A percentile compares a stretch with the other conserved stretches of the same genome.
Evolutionary conservation across 139 green algal genomes (phyloP).

Genomic region (Asterochloris erici): DNA sequence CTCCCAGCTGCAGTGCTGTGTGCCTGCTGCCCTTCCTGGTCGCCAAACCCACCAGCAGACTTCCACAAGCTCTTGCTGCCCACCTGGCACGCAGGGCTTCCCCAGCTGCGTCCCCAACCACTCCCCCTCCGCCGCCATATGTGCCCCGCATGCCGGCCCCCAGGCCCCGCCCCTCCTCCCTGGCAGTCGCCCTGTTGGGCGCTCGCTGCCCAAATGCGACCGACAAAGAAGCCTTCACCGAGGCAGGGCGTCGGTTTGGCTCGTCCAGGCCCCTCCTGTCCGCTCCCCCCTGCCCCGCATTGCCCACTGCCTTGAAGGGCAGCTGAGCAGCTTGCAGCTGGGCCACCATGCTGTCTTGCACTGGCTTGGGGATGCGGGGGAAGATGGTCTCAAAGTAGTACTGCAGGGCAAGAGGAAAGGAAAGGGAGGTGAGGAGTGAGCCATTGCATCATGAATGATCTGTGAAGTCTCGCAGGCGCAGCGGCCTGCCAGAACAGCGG

Average conservation of each 20-base stretch:
- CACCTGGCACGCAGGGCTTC: not conserved
- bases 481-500: too few relatives aligned
- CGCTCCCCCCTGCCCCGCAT: slow-evolving; percentile 70
- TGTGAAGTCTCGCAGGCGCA: too few relatives aligned
- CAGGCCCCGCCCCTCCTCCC: slow-evolving; percentile 59
- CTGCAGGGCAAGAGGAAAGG: slow-evolving; percentile 43
- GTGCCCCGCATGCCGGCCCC: slow-evolving; percentile 31
- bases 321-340: slow-evolving; percentile 64
- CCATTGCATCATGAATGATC: too few relatives aligned
- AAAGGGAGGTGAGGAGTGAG: not conserved
- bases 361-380: slow-evolving; percentile 84
- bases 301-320: slow-evolving; percentile 71
- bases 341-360: slow-evolving; percentile 66
- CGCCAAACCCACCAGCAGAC: too few relatives aligned
- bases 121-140: slow-evolving; percentile 1
- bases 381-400: slow-evolving; percentile 99
- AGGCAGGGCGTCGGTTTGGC: slow-evolving; percentile 67
- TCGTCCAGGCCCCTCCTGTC: slow-evolving; percentile 77
- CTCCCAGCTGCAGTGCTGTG: too few relatives aligned
- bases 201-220: slow-evolving; percentile 91
- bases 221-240: slow-evolving; percentile 75
- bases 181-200: slow-evolving; percentile 73
- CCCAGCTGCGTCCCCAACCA: too few relatives aligned
- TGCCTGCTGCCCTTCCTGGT: too few relatives aligned
- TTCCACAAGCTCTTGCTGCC: too few relatives aligned